phyloP scores from a whole-genome alignment of 177 flowering plant genomes.

The Tripterygium wilfordii region DNA sequence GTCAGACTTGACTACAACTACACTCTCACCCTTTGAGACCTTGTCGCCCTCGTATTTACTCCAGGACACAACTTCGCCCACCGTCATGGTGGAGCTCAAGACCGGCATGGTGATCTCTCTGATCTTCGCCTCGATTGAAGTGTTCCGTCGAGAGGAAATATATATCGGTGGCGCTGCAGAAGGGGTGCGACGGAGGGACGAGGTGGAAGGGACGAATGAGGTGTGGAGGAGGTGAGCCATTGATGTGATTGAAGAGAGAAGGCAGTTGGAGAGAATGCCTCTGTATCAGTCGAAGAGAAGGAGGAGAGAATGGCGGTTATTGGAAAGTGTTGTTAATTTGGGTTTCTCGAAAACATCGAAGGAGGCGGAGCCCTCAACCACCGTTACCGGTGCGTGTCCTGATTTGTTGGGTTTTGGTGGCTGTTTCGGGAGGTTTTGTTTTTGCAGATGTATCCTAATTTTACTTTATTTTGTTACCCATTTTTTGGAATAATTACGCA shows the following conservation, averaged over 20 bases:
- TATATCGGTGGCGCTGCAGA: not conserved
- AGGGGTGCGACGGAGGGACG: constrained; percentile 21
- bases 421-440: too few species aligned
- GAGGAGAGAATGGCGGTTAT: not conserved
- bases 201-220: constrained; percentile 19
- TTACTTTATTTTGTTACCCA: too few species aligned
- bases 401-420: not conserved
- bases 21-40: constrained; percentile 83
- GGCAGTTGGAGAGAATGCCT: too few species aligned
- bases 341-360: constrained; percentile 25
- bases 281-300: not conserved
- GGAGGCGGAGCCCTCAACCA: constrained; percentile 26
- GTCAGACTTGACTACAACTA: constrained; percentile 94
- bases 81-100: constrained; percentile 95
- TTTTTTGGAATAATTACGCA: too few species aligned
- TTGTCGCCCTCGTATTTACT: constrained; percentile 88
- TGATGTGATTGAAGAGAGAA: not conserved
- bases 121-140: constrained; percentile 60
- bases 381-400: constrained; percentile 16
- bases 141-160: not conserved
- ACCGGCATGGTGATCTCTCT: constrained; percentile 99
- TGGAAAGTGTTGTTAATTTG: not conserved
- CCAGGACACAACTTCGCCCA: constrained; percentile 95
- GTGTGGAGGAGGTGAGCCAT: constrained; percentile 26
- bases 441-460: too few species aligned